Evolutionary conservation across 768 basidiomycete species (phyloP).

Genomic region (Phlebiopsis flavidoalba): DNA sequence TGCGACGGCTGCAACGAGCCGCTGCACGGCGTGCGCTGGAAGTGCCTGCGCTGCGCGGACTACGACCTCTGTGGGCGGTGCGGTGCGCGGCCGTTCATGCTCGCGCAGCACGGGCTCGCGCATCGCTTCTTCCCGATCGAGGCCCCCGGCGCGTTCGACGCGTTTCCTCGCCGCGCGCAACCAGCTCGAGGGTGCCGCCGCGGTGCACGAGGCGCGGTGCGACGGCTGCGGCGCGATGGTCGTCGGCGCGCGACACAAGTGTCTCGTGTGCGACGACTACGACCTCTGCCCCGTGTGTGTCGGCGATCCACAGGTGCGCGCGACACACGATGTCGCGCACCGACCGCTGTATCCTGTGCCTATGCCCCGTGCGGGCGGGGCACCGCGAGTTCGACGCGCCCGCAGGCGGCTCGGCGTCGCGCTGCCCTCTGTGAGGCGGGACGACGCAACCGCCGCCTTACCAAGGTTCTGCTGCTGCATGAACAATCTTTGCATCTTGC

Average conservation of each 20-base stretch:
- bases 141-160: background rate
- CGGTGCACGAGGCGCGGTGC: constrained; percentile 31
- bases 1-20: background rate
- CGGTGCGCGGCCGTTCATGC: background rate
- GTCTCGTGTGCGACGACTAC: constrained; percentile 74
- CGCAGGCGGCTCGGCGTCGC: background rate
- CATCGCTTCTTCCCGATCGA: constrained; percentile 1
- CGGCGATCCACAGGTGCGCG: constrained; percentile 6
- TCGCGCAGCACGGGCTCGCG: background rate
- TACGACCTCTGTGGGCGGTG: constrained; percentile 2
- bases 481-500: no score
- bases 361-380: background rate
- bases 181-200: background rate
- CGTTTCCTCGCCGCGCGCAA: background rate
- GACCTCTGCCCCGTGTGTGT: constrained; percentile 72
- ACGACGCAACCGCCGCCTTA: background rate
- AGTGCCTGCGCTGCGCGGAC: constrained; percentile 1
- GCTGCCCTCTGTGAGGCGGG: background rate
- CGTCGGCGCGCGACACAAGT: constrained; percentile 67
- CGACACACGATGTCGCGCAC: constrained; percentile 11
- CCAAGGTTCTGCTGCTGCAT: background rate
- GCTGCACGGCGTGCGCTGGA: background rate
- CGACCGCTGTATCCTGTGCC: constrained; percentile 10
- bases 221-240: constrained; percentile 53
- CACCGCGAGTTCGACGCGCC: background rate